A percentile compares a stretch with the other conserved stretches of the same genome.
Evolutionary conservation across 2,329 filamentous ascomycete species (phyloP).

Genomic region (Fusarium begoniae): DNA sequence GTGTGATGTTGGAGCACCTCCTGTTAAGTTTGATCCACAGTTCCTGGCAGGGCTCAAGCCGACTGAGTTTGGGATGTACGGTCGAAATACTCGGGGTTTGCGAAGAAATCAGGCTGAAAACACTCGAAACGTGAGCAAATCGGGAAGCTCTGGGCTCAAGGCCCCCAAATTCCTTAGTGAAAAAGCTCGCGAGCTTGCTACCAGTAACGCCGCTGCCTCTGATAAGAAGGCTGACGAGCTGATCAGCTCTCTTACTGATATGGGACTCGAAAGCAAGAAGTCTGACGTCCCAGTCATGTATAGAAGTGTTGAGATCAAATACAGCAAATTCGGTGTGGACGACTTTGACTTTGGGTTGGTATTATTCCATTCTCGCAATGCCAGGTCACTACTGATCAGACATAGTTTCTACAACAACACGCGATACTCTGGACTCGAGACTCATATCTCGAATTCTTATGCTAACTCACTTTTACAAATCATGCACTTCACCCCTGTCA

Average conservation of each 20-base stretch:
- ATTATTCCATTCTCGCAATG: neutral
- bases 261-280: conserved; percentile 77
- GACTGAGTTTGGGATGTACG: conserved; percentile 80
- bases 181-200: conserved; percentile 77
- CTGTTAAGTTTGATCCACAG: conserved; percentile 76
- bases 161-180: conserved; percentile 96
- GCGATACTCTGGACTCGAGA: conserved; percentile 89
- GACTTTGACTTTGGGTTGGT: conserved; percentile 95
- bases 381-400: conserved; percentile 35
- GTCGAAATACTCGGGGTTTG: conserved; percentile 76
- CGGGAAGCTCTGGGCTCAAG: conserved; percentile 68
- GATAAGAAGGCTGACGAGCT: conserved; percentile 64
- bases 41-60: conserved; percentile 74
- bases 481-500: conserved; percentile 86
- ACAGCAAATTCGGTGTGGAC: conserved; percentile 98
- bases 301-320: conserved; percentile 95
- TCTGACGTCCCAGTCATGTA: conserved; percentile 90
- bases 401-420: conserved; percentile 93
- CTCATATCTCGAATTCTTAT: conserved; percentile 96
- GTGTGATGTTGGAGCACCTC: conserved; percentile 86
- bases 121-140: conserved; percentile 71
- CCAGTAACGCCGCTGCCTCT: conserved; percentile 52
- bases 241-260: conserved; percentile 71
- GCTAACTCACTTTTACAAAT: conserved; percentile 92
- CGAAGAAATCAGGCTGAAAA: conserved; percentile 86